These are phyloP conservation scores for Lachancea mirantina DNA, from an alignment of 805 yeast species.

Conservation along the genomic window DNA sequence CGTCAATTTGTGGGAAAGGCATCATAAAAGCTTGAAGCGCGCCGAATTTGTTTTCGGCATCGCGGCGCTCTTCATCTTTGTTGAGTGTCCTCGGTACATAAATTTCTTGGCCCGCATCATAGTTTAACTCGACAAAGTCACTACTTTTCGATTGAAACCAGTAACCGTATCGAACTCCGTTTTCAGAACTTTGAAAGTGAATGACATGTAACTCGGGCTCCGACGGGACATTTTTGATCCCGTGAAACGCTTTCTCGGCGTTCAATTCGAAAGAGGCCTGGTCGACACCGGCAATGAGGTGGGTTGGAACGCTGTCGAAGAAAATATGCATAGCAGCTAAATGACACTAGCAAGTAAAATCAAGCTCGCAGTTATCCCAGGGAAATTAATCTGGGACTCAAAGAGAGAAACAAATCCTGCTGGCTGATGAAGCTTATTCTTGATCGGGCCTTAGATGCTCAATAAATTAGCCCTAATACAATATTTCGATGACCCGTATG, in stretches of 20 bases:
- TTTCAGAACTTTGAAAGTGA: conserved; percentile 19
- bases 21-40: conserved; percentile 14
- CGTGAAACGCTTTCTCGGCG: conserved; percentile 20
- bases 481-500: too few species aligned
- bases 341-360: too few species aligned
- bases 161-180: conserved; percentile 26
- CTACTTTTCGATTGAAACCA: conserved; percentile 19
- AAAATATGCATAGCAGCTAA: conserved; percentile 11
- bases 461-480: too few species aligned
- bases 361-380: too few species aligned
- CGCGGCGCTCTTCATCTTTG: conserved; percentile 1
- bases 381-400: too few species aligned
- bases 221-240: conserved; percentile 21
- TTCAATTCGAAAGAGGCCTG: conserved; percentile 20
- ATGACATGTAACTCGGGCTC: conserved; percentile 19
- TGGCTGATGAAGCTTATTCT: too few species aligned
- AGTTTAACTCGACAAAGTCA: conserved; percentile 11
- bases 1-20: conserved; percentile 19
- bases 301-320: conserved; percentile 11
- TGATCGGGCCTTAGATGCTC: conserved; percentile 2
- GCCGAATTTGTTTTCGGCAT: conserved; percentile 5
- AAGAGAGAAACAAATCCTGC: too few species aligned
- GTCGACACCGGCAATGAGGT: conserved; percentile 23
- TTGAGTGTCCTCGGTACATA: conserved; percentile 10
- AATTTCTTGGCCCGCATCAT: conserved; percentile 12